Evolutionary conservation across 2,329 filamentous ascomycete genomes (phyloP), one percentile per base, ranked within the genome.

Genomic region (Hymenotorrendiella dingleyae): DNA sequence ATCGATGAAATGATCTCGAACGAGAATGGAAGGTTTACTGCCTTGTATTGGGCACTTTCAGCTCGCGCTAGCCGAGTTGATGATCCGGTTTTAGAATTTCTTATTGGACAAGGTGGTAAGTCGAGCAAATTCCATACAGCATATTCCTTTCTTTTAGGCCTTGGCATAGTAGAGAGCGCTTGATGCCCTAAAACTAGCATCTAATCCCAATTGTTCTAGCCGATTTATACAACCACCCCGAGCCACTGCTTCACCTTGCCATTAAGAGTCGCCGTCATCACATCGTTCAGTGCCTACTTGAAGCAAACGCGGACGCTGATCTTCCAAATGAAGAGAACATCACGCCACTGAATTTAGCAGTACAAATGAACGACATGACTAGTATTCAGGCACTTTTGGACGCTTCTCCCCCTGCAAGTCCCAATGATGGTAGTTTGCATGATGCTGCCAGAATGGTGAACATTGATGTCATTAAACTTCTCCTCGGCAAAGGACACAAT

Each of bases 351-450:
- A 17, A 8, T 29, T 10, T 20, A 12, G 42, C 42, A 12, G 27
- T 14, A 24, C 16, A 34, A 26, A 40, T 82, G 45, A 73, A 76
- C 2, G 77, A 81, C 39, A 66, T 73, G 2, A 63, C 69, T 16
- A 79, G 83, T 54, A 68, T 67, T 20, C 66, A 67, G 22, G 76
- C 35, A 6, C 28, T 47, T 75, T 5, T 74, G 73, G 40, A 81
- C 77, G 2, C 76, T 78, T n/a, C n/a, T n/a, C n/a, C n/a, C n/a
- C 1, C 65, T 84, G 24, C 74, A 77, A 1, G 73, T 81, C 66
- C 78, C 77, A 77, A 84, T 45, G 80, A 85, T 46, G 80, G 80
- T 0, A 83, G 78, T 2, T 65, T 85, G 3, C 80, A 84, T 53
- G 80, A 82, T 47, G 77, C 79, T 3, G 73, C 79, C 0, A 67